Conservation (phyloP, 2,329 filamentous ascomycete species). For the Gnomoniopsis smithogilvyi region DNA sequence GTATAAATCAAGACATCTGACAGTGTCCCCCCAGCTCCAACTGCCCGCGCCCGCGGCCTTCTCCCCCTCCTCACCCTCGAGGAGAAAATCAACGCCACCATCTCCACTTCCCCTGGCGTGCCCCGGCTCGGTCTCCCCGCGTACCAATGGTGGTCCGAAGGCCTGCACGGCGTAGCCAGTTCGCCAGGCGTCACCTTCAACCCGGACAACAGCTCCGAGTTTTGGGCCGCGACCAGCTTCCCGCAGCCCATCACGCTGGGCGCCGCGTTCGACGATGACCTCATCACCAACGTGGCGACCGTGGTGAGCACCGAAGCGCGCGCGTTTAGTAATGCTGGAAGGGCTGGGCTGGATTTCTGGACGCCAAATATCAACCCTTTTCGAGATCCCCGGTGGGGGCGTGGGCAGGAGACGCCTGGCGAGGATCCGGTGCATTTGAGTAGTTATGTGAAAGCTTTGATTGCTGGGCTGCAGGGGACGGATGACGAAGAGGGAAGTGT, state of each 20-base stretch:
- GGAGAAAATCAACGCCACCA: constrained; percentile 18
- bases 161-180: constrained; percentile 57
- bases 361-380: constrained; percentile 67
- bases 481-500: constrained; percentile 1
- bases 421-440: constrained; percentile 24
- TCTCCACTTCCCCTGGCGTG: constrained; percentile 39
- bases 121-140: constrained; percentile 52
- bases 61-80: constrained; percentile 9
- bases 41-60: constrained; percentile 11
- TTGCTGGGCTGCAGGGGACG: constrained; percentile 25
- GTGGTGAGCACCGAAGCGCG: constrained; percentile 54
- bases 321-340: constrained; percentile 60
- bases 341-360: constrained; percentile 57
- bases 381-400: constrained; percentile 61
- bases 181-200: constrained; percentile 46
- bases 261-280: constrained; percentile 60
- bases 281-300: constrained; percentile 54
- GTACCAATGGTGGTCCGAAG: constrained; percentile 63
- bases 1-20: neutral
- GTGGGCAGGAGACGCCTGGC: constrained; percentile 55
- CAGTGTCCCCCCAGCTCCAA: neutral
- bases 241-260: constrained; percentile 61
- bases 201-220: constrained; percentile 38
- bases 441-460: constrained; percentile 23
- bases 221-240: constrained; percentile 61